Conservation (phyloP, 345 rosid species). For the Gynandropsis gynandra region DNA sequence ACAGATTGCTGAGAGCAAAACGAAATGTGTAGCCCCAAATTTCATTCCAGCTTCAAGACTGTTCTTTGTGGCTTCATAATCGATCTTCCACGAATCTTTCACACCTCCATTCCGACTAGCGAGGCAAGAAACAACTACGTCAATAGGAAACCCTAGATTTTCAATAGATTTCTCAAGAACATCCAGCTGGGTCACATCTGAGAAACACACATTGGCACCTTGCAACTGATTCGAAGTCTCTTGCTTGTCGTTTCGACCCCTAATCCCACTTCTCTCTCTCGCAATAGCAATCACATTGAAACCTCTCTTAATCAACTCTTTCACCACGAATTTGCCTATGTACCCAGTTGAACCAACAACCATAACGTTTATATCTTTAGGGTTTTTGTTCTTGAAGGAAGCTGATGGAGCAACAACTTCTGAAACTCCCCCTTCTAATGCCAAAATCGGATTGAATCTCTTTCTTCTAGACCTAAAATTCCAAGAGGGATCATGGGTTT, state of each 20-base stretch:
- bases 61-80: slow-evolving; percentile 81
- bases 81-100: slow-evolving; percentile 90
- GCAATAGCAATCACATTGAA: slow-evolving; percentile 77
- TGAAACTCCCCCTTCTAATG: slow-evolving; percentile 32
- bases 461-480: slow-evolving; percentile 27
- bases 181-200: slow-evolving; percentile 66
- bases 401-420: slow-evolving; percentile 27
- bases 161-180: slow-evolving; percentile 43
- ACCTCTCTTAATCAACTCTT: slow-evolving; percentile 66
- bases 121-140: slow-evolving; percentile 87
- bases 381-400: slow-evolving; percentile 54
- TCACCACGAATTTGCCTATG: slow-evolving; percentile 81
- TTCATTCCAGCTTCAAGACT: slow-evolving; percentile 80
- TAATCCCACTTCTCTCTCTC: slow-evolving; percentile 78
- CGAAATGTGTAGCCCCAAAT: slow-evolving; percentile 69
- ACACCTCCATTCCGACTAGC: slow-evolving; percentile 88
- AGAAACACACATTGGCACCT: slow-evolving; percentile 74
- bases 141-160: slow-evolving; percentile 40
- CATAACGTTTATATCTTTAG: slow-evolving; percentile 57
- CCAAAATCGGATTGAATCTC: slow-evolving; percentile 32
- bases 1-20: slow-evolving; percentile 84
- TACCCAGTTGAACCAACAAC: slow-evolving; percentile 94
- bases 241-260: slow-evolving; percentile 55
- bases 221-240: slow-evolving; percentile 48
- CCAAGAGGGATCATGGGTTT: slow-evolving; percentile 14